Percentiles rank a stretch among this genome's conserved stretches.
phyloP scores from a whole-genome alignment of 192 early-diverging fungal genomes.

The Gamsiella multidivaricata region DNA sequence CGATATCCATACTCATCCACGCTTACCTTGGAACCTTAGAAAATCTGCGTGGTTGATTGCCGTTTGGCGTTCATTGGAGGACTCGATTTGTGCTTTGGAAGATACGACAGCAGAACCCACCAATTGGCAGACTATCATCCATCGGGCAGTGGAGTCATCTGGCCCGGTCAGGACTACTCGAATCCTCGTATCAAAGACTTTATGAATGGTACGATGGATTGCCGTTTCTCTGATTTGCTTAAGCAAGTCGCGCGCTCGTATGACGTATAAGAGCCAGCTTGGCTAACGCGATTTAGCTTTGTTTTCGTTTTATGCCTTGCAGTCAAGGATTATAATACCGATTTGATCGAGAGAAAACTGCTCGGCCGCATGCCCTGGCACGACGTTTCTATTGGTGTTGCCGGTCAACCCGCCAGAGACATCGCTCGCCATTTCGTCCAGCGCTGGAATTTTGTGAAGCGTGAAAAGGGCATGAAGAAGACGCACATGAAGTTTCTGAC shows the following conservation, averaged over 20 bases:
- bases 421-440: constrained; percentile 90
- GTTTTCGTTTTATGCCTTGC: background rate
- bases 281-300: constrained; percentile 5
- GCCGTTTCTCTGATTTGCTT: constrained; percentile 33
- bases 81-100: constrained; percentile 84
- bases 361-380: constrained; percentile 91
- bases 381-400: constrained; percentile 81
- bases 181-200: constrained; percentile 90
- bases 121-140: constrained; percentile 76
- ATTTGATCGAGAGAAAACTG: constrained; percentile 59
- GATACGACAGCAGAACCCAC: constrained; percentile 86
- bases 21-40: too few species aligned
- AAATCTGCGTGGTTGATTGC: constrained; percentile 76
- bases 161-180: constrained; percentile 87
- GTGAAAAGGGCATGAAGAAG: constrained; percentile 71
- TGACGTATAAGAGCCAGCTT: constrained; percentile 65
- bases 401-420: constrained; percentile 84
- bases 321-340: constrained; percentile 64
- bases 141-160: constrained; percentile 57
- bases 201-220: constrained; percentile 51
- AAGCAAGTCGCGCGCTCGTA: too few species aligned
- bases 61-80: constrained; percentile 84
- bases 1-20: too few species aligned
- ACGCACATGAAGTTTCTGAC: constrained; percentile 72
- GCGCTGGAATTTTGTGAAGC: constrained; percentile 91